Conservation (phyloP, 2,329 filamentous ascomycete genomes). For the Talaromyces sp. region DNA sequence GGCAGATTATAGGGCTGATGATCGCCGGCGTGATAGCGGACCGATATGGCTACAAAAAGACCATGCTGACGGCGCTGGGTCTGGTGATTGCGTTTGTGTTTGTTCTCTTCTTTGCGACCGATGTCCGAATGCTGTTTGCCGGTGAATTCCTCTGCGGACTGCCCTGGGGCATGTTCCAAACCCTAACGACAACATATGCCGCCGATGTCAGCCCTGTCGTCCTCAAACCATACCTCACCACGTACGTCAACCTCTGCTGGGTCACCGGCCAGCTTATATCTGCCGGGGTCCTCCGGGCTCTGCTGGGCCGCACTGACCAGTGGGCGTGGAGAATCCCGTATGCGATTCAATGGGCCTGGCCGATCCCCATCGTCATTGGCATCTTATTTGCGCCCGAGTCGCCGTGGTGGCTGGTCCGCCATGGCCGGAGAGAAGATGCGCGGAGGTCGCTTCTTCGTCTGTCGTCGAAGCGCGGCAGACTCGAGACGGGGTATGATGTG, state of each 20-base stretch:
- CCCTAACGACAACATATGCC: constrained; percentile 49
- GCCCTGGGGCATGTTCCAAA: constrained; percentile 52
- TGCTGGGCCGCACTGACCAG: constrained; percentile 34
- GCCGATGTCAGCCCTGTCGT: constrained; percentile 45
- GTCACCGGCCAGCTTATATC: constrained; percentile 52
- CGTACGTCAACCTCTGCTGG: constrained; percentile 55
- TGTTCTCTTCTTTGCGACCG: constrained; percentile 42
- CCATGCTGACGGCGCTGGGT: constrained; percentile 36
- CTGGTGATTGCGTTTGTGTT: constrained; percentile 40
- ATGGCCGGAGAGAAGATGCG: constrained; percentile 37
- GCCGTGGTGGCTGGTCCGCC: constrained; percentile 48
- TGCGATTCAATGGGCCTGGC: constrained; percentile 50
- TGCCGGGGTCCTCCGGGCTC: constrained; percentile 42
- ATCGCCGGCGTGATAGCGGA: constrained; percentile 63
- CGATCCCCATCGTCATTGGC: constrained; percentile 40
- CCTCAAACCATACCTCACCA: constrained; percentile 49
- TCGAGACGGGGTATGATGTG: constrained; percentile 33
- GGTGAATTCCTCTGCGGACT: constrained; percentile 61
- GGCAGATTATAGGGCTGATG: constrained; percentile 62
- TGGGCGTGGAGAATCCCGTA: constrained; percentile 51
- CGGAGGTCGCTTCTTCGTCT: constrained; percentile 35
- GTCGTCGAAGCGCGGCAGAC: constrained; percentile 12
- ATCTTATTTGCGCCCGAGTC: constrained; percentile 46
- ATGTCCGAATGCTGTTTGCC: constrained; percentile 42
- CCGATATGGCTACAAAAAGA: constrained; percentile 36